A percentile compares a stretch with the other conserved stretches of the same genome.
Conservation (phyloP, 768 basidiomycete genomes). For the Psilocybe cubensis region DNA sequence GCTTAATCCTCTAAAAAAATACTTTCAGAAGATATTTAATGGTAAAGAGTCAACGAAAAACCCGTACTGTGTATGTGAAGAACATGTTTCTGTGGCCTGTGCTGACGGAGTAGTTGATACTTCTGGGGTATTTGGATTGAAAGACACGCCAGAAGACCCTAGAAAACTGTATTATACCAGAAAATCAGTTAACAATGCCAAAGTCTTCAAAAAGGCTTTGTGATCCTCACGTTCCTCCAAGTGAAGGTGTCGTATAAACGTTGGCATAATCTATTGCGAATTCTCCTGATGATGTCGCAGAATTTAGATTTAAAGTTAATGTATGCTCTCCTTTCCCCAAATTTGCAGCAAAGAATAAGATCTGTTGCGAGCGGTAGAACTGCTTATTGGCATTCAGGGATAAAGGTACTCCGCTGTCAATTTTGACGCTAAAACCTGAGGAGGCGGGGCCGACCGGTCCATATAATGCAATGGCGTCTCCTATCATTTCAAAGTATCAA, state of each 20-base stretch:
- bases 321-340: constrained; percentile 20
- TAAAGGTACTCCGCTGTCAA: constrained; percentile 10
- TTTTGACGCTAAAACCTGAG: constrained; percentile 12
- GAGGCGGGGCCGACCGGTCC: constrained; percentile 35
- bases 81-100: not conserved
- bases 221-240: constrained; percentile 24
- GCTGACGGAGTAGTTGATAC: not conserved
- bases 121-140: too few species aligned
- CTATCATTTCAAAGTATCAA: constrained; percentile 24
- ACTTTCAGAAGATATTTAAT: not conserved
- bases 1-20: not conserved
- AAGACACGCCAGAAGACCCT: not conserved
- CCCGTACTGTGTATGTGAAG: not conserved
- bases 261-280: constrained; percentile 26
- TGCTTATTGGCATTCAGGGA: constrained; percentile 10
- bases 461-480: constrained; percentile 48
- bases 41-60: not conserved
- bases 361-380: constrained; percentile 16
- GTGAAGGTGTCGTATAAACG: constrained; percentile 23
- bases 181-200: not conserved
- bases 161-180: not conserved
- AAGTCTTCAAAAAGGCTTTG: not conserved
- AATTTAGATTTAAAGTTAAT: constrained; percentile 8
- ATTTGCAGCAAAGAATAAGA: constrained; percentile 20
- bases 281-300: not conserved